A percentile compares a stretch with the other conserved stretches of the same genome.
phyloP scores from a whole-genome alignment of 73 alveolate species.

The Symbiodinium natans region DNA sequence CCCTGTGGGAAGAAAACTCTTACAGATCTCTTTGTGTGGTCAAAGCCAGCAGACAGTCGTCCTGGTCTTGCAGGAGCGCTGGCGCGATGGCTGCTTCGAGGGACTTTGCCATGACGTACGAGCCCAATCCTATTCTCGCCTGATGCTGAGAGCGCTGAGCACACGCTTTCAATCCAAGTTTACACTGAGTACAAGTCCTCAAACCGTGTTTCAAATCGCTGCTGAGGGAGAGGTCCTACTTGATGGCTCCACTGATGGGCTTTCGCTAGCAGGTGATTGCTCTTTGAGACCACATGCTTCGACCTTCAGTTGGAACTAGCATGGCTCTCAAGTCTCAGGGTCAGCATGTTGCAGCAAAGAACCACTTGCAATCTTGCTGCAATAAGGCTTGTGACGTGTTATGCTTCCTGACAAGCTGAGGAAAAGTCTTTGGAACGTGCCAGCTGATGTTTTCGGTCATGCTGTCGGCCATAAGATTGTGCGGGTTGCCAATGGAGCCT shows the following conservation, averaged over 20 bases:
- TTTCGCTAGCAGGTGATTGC: constrained; percentile 34
- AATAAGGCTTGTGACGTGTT: too few relatives aligned
- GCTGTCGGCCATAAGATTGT: background rate
- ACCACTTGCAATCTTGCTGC: too few relatives aligned
- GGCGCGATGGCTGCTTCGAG: constrained; percentile 63
- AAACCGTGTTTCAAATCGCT: too few relatives aligned
- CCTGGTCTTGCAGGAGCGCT: constrained; percentile 15
- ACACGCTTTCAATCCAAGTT: background rate
- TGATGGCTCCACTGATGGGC: constrained; percentile 26
- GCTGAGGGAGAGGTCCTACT: constrained; percentile 22
- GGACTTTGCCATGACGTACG: constrained; percentile 46
- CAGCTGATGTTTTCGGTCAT: background rate
- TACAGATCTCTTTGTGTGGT: too few relatives aligned
- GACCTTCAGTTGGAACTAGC: background rate
- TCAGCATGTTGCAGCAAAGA: too few relatives aligned
- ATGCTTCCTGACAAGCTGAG: too few relatives aligned
- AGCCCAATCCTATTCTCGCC: constrained; percentile 57
- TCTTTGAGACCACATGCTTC: constrained; percentile 29
- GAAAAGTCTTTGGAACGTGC: background rate
- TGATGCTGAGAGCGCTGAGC: background rate
- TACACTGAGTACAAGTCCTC: too few relatives aligned
- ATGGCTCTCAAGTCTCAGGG: too few relatives aligned
- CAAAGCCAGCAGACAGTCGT: background rate
- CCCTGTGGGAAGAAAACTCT: background rate
- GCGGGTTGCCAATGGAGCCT: background rate